A percentile compares a stretch with the other conserved stretches of the same genome.
Conservation (phyloP, 768 basidiomycete species). For the Termitomyces sp. region DNA sequence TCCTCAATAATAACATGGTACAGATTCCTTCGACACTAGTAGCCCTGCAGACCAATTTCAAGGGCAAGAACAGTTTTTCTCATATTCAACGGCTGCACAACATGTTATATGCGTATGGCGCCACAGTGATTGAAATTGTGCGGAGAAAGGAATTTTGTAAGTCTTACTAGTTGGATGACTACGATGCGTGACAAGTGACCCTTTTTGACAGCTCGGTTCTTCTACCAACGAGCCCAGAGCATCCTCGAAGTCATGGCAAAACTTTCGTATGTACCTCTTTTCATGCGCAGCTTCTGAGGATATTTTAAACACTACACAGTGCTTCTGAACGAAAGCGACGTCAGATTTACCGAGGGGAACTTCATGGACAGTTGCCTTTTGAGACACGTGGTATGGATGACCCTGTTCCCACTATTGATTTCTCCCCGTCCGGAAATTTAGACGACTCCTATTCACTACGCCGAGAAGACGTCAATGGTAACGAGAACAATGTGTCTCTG, state of each 20-base stretch:
- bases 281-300: background rate
- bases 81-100: constrained; percentile 86
- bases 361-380: constrained; percentile 85
- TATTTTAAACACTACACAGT: constrained; percentile 35
- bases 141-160: constrained; percentile 85
- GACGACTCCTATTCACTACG: constrained; percentile 67
- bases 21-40: constrained; percentile 62
- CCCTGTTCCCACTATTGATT: constrained; percentile 72
- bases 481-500: constrained; percentile 15
- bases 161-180: constrained; percentile 17
- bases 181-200: background rate
- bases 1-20: constrained; percentile 77
- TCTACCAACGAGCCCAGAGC: constrained; percentile 73
- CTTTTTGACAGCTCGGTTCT: constrained; percentile 58
- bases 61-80: constrained; percentile 78
- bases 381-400: constrained; percentile 79
- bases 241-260: constrained; percentile 87
- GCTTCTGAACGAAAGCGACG: constrained; percentile 78
- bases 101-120: constrained; percentile 90
- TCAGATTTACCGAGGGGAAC: constrained; percentile 78
- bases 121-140: constrained; percentile 87
- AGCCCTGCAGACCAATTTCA: constrained; percentile 65
- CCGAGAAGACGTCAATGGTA: constrained; percentile 71
- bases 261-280: constrained; percentile 60
- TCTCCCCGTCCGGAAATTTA: constrained; percentile 61